phyloP scores from a whole-genome alignment of 164 flowering plant genomes.

The Umbilicus rupestris region DNA sequence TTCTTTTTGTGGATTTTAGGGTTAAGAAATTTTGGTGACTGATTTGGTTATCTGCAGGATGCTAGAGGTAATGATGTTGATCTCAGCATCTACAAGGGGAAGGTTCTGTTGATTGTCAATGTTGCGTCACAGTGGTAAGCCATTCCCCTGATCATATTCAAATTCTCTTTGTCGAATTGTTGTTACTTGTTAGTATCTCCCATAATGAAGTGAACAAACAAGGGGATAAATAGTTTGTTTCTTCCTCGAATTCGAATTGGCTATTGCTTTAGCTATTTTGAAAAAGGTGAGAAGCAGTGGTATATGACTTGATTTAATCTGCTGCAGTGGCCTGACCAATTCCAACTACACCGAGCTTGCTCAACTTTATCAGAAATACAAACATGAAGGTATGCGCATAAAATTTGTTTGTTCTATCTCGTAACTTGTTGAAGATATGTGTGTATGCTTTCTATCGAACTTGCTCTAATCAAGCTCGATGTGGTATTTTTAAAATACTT shows the following conservation, averaged over 20 bases:
- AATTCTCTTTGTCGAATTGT: background rate
- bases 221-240: background rate
- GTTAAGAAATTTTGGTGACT: background rate
- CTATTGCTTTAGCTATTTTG: background rate
- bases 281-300: background rate
- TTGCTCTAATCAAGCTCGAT: background rate
- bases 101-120: constrained; percentile 54
- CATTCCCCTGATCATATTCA: background rate
- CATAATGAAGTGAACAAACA: too few relatives aligned
- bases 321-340: constrained; percentile 52
- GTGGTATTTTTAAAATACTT: background rate
- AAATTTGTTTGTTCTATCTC: background rate
- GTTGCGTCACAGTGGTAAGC: constrained; percentile 67
- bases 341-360: constrained; percentile 9
- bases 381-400: background rate
- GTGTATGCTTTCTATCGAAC: background rate
- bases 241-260: background rate
- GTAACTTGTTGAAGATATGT: background rate
- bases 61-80: constrained; percentile 51
- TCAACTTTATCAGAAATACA: constrained; percentile 7
- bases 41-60: constrained; percentile 26
- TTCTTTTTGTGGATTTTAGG: too few relatives aligned
- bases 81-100: constrained; percentile 52
- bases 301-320: background rate
- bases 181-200: background rate